These are phyloP conservation scores for Suillus hirtellus DNA, from an alignment of 768 basidiomycete genomes.

Conservation along the genomic window DNA sequence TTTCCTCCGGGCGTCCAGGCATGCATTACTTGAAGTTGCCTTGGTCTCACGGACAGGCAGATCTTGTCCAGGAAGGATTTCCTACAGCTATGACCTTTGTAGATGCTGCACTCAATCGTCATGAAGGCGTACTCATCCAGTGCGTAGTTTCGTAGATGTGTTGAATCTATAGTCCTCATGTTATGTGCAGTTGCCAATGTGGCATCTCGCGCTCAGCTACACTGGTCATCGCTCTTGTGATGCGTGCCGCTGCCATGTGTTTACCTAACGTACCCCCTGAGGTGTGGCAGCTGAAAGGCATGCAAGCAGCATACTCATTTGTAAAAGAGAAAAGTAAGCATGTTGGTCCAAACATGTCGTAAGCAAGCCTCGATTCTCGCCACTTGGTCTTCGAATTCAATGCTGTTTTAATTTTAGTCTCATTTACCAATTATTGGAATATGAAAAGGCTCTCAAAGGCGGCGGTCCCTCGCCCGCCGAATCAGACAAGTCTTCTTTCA, in stretches of 20 bases:
- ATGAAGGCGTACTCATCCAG: slow-evolving; percentile 85
- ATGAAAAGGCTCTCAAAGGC: slow-evolving; percentile 71
- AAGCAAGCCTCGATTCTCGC: slow-evolving; percentile 39
- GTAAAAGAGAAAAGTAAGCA: slow-evolving; percentile 88
- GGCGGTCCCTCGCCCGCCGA: slow-evolving; percentile 47
- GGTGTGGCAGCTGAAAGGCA: slow-evolving; percentile 78
- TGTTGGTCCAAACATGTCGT: slow-evolving; percentile 95
- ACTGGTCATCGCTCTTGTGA: slow-evolving; percentile 86
- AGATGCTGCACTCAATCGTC: slow-evolving; percentile 72
- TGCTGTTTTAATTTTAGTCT: slow-evolving; percentile 49
- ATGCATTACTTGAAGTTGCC: slow-evolving; percentile 88
- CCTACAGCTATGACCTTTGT: slow-evolving; percentile 78
- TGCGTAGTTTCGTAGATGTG: slow-evolving; percentile 43
- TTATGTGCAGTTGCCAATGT: slow-evolving; percentile 77
- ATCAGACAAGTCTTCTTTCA: slow-evolving; percentile 55
- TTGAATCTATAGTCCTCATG: slow-evolving; percentile 18
- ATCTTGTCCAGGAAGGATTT: slow-evolving; percentile 80
- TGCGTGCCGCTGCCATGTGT: slow-evolving; percentile 82
- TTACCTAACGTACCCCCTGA: slow-evolving; percentile 68
- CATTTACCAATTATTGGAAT: slow-evolving; percentile 92
- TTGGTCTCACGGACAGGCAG: slow-evolving; percentile 94
- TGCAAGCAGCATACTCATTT: slow-evolving; percentile 88
- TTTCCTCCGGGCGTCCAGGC: slow-evolving; percentile 66
- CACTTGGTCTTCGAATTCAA: slow-evolving; percentile 24
- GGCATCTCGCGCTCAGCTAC: slow-evolving; percentile 92